Conservation (phyloP, 2,329 filamentous ascomycete species). For the Claviceps cyperi region DNA sequence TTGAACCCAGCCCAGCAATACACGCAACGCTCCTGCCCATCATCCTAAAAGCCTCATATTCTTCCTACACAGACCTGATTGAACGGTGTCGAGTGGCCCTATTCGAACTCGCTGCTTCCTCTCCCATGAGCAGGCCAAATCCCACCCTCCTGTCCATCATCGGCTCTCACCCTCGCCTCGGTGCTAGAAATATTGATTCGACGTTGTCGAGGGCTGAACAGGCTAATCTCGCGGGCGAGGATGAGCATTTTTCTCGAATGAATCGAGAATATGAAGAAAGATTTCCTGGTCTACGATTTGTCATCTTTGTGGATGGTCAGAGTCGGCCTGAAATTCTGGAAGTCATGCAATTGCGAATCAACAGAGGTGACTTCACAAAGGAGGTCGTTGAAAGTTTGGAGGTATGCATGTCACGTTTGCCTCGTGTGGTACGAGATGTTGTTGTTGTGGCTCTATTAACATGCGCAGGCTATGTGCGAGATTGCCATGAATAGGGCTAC, state of each 20-base stretch:
- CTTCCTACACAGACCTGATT: slow-evolving; percentile 57
- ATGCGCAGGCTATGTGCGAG: slow-evolving; percentile 67
- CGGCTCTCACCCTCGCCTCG: slow-evolving; percentile 69
- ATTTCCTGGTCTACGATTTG: slow-evolving; percentile 75
- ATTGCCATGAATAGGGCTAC: slow-evolving; percentile 75
- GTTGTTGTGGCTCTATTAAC: slow-evolving; percentile 8
- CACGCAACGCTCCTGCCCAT: slow-evolving; percentile 57
- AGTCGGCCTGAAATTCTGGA: slow-evolving; percentile 60
- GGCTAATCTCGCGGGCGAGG: slow-evolving; percentile 51
- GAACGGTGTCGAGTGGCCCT: slow-evolving; percentile 50
- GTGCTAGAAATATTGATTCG: slow-evolving; percentile 69
- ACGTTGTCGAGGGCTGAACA: slow-evolving; percentile 72
- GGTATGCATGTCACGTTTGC: slow-evolving; percentile 28
- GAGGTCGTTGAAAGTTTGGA: slow-evolving; percentile 64
- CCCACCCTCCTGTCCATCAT: slow-evolving; percentile 55
- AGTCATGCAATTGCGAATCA: slow-evolving; percentile 66
- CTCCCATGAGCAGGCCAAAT: slow-evolving; percentile 28
- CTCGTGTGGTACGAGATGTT: background rate
- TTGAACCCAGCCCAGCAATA: slow-evolving; percentile 66
- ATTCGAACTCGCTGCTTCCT: slow-evolving; percentile 39
- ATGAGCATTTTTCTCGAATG: slow-evolving; percentile 46
- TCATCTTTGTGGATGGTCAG: slow-evolving; percentile 83
- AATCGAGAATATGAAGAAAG: slow-evolving; percentile 67
- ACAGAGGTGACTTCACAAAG: slow-evolving; percentile 44
- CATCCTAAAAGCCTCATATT: slow-evolving; percentile 41